A percentile compares a stretch with the other conserved stretches of the same genome.
phyloP scores from a whole-genome alignment of 495 filamentous ascomycete genomes.

The Podospora anserina region DNA sequence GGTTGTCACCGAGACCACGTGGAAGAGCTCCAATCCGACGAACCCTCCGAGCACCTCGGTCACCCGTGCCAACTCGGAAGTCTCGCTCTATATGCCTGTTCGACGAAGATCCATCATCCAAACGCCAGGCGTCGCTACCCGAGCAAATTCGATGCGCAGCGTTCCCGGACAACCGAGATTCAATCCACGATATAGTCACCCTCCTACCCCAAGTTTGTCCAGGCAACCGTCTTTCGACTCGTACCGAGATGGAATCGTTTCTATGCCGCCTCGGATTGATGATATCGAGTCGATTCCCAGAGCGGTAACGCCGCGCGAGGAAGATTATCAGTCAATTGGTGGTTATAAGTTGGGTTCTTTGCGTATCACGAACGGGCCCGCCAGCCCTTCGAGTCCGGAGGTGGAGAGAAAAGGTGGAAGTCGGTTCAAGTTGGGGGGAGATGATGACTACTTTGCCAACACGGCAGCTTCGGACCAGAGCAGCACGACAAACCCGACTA shows the following conservation, averaged over 20 bases:
- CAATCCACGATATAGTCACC: conserved; percentile 36
- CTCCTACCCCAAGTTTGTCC: conserved; percentile 36
- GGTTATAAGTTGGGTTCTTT: conserved; percentile 58
- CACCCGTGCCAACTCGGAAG: conserved; percentile 39
- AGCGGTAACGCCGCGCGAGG: conserved; percentile 44
- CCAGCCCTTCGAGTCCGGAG: conserved; percentile 44
- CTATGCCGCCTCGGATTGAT: conserved; percentile 30
- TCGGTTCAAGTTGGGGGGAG: neutral
- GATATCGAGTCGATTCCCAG: conserved; percentile 34
- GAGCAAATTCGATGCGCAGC: conserved; percentile 26
- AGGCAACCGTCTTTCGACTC: conserved; percentile 39
- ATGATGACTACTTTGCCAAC: conserved; percentile 23
- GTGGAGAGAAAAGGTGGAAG: conserved; percentile 25
- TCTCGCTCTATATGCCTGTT: conserved; percentile 48
- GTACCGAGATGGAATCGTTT: conserved; percentile 28
- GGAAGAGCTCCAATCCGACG: conserved; percentile 37
- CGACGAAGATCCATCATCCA: conserved; percentile 45
- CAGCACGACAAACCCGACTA: neutral
- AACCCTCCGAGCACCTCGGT: conserved; percentile 31
- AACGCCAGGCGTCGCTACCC: conserved; percentile 49
- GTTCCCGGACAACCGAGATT: conserved; percentile 20
- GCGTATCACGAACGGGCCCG: conserved; percentile 57
- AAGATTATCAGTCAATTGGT: conserved; percentile 53
- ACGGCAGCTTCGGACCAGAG: neutral
- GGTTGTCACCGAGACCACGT: conserved; percentile 35